These are phyloP conservation scores for Pseudoperonospora humuli DNA, from an alignment of 352 stramenopile species.

Conservation along the genomic window DNA sequence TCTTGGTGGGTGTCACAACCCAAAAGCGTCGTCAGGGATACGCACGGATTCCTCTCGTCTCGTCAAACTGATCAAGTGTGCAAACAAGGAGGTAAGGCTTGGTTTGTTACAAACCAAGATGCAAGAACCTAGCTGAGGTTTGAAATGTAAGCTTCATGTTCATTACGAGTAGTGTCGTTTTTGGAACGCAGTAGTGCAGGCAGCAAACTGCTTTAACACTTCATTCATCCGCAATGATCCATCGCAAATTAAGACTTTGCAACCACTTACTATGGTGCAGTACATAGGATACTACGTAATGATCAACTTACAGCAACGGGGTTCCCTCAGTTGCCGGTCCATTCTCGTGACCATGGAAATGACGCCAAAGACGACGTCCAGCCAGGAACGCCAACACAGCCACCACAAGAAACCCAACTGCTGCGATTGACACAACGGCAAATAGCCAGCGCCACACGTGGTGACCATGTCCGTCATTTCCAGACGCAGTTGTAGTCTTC, in stretches of 20 bases:
- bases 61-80: slow-evolving; percentile 1
- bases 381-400: slow-evolving; percentile 14
- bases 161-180: background rate
- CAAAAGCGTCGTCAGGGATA: slow-evolving; percentile 5
- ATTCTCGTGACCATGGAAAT: slow-evolving; percentile 16
- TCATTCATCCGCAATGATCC: too few species aligned
- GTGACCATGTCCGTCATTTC: slow-evolving; percentile 9
- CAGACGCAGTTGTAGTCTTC: slow-evolving; percentile 1
- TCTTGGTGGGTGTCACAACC: slow-evolving; percentile 8
- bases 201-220: background rate
- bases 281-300: background rate
- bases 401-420: slow-evolving; percentile 14
- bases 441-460: slow-evolving; percentile 21
- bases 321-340: slow-evolving; percentile 10
- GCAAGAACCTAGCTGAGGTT: too few species aligned
- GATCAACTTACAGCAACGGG: slow-evolving; percentile 7
- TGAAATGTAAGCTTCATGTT: too few species aligned
- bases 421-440: slow-evolving; percentile 14
- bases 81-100: background rate
- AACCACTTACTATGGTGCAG: too few species aligned
- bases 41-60: slow-evolving; percentile 8
- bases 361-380: slow-evolving; percentile 16
- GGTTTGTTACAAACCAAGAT: too few species aligned
- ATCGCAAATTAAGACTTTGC: too few species aligned
- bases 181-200: background rate